Percentiles rank a stretch among this genome's conserved stretches.
Conservation (phyloP, 83 land plant species). For the Thuja plicata region DNA sequence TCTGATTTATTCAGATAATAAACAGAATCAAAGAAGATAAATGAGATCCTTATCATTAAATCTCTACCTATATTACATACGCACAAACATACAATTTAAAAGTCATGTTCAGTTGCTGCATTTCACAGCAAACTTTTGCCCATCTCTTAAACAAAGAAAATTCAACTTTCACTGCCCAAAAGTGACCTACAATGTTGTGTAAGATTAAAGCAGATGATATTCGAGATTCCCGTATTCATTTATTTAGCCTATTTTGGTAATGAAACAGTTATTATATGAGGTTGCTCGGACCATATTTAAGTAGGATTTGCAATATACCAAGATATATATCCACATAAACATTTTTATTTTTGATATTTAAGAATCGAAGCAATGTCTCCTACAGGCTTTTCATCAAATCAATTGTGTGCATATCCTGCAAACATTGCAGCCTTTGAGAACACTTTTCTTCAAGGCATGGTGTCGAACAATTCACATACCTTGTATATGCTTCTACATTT, state of each 20-base stretch:
- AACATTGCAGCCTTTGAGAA: no score
- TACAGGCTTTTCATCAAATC: no score
- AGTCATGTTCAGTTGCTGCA: background rate
- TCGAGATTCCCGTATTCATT: background rate
- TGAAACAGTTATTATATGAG: background rate
- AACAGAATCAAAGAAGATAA: background rate
- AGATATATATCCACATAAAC: background rate
- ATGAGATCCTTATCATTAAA: background rate
- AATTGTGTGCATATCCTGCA: no score
- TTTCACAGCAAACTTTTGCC: background rate
- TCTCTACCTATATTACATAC: background rate
- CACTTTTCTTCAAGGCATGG: no score
- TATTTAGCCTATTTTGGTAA: background rate
- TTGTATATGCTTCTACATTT: no score
- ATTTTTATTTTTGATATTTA: background rate
- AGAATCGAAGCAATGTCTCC: background rate
- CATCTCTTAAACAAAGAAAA: background rate
- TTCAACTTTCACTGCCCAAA: background rate
- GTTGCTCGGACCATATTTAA: background rate
- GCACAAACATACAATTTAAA: background rate
- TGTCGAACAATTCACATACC: no score
- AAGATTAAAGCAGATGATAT: background rate
- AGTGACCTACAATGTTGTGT: background rate
- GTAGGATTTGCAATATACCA: background rate
- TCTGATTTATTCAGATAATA: no score